Evolutionary conservation across 2,329 filamentous ascomycete species (phyloP).

Genomic region (Davidsoniella neocaledoniae): DNA sequence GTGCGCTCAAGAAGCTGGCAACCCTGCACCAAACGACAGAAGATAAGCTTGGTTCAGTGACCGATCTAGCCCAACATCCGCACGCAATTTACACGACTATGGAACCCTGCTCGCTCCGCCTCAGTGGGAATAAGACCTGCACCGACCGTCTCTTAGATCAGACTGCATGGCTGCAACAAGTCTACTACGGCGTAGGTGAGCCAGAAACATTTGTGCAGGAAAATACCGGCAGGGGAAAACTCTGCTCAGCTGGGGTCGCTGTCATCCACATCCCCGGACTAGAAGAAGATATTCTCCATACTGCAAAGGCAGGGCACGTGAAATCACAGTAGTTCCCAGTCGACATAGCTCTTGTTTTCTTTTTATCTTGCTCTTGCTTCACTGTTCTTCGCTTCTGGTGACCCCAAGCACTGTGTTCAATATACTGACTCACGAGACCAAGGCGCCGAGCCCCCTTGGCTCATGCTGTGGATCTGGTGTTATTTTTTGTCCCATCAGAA

Average conservation of each 20-base stretch:
- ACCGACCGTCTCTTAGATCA: constrained; percentile 60
- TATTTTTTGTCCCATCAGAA: too few relatives aligned
- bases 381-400: too few relatives aligned
- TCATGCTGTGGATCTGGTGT: too few relatives aligned
- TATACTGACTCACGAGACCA: too few relatives aligned
- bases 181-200: constrained; percentile 79
- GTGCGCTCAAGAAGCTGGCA: constrained; percentile 63
- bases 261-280: constrained; percentile 59
- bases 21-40: constrained; percentile 27
- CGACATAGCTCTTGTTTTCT: too few relatives aligned
- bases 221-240: constrained; percentile 55
- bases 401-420: too few relatives aligned
- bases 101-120: constrained; percentile 61
- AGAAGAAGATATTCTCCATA: constrained; percentile 61
- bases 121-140: constrained; percentile 62
- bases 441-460: too few relatives aligned
- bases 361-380: too few relatives aligned
- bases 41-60: constrained; percentile 18
- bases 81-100: constrained; percentile 71
- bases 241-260: constrained; percentile 56
- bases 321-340: neutral
- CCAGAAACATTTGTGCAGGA: constrained; percentile 77
- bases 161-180: constrained; percentile 46
- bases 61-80: constrained; percentile 24
- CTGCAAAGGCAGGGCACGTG: constrained; percentile 68